Evolutionary conservation across 2,329 filamentous ascomycete genomes (phyloP).

Genomic region (Lecanosticta acicola): DNA sequence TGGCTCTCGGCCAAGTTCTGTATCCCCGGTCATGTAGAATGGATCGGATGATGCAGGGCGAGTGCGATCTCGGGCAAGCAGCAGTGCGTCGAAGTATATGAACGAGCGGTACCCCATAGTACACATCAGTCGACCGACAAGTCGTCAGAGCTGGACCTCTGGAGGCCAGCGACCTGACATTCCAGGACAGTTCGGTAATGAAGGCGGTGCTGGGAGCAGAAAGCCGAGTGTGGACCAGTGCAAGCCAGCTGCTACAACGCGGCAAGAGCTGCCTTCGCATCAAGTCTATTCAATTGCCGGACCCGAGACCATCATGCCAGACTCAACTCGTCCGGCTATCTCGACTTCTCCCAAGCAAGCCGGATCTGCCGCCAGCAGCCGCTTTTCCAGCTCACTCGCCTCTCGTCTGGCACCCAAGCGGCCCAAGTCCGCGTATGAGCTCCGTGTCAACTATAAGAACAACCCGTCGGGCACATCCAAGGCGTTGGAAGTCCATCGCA

Average conservation of each 20-base stretch:
- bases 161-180: background rate
- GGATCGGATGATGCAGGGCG: constrained; percentile 5
- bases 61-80: constrained; percentile 10
- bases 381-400: background rate
- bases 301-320: background rate
- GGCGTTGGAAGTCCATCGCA: constrained; percentile 23
- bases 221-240: constrained; percentile 1
- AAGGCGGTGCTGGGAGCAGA: background rate
- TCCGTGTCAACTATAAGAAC: constrained; percentile 31
- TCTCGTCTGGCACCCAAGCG: background rate
- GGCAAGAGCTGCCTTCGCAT: background rate
- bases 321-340: too few relatives aligned
- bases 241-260: too few relatives aligned
- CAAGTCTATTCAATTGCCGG: background rate
- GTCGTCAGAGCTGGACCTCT: constrained; percentile 11
- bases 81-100: constrained; percentile 32
- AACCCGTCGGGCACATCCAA: constrained; percentile 13
- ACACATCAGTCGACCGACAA: constrained; percentile 30
- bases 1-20: constrained; percentile 7
- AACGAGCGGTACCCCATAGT: constrained; percentile 43
- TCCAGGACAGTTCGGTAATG: background rate
- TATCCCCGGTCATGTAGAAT: constrained; percentile 15
- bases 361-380: background rate
- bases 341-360: too few relatives aligned
- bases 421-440: constrained; percentile 31